Base-by-base conservation (phyloP, 2,329 filamentous ascomycete species). In the Bimuria novae-zelandiae region DNA sequence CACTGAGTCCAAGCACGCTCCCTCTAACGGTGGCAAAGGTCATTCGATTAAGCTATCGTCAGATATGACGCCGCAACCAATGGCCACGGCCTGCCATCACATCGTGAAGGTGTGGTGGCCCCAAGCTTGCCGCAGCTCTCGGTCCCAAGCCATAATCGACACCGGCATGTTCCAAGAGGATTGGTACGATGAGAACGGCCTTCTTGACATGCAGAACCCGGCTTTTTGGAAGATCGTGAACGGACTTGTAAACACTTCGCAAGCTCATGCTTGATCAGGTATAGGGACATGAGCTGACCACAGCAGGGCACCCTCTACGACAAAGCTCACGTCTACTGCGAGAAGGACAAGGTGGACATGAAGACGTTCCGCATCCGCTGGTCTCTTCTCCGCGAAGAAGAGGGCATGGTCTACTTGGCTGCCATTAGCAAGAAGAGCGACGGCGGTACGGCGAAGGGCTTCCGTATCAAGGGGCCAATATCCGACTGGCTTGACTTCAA, bases 91-190 rank as follows among this genome's bases (percentile, higher is more conserved):
- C 1, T 8, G 4, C 5, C 2, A 25, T 16, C 21, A 36, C 21
- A 27, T 46, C 43, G 12, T 16, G 14, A 46, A 12, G 7, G 7
- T 11, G 2, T 46, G 43, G 43, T 46, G 43, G 43, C 43, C 43
- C 11, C 29, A 46, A 17, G 30, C 36, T 14, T 46, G 43, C 14
- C 30, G 21, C 7, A 46, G 43, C 30, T 23, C 43, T 14, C 43
- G 19, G 12, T 16, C 17, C 4, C 11, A 33, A 14, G 12, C 3
- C 19, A 35, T 46, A 3, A 35, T n/a, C 25, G n/a, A 36, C n/a
- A 25, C 21, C 14, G 35, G 19, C 19, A 14, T 57, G 10, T 57
- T 57, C 39, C 46, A 54, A 11, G 22, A 36, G n/a, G 32, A 47
- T 7, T 39, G 46, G 46, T 59, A 45, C 39, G 47, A 53, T 17